Conservation (phyloP, 176 grass and related monocot species). For the Hyparrhenia diplandra region DNA sequence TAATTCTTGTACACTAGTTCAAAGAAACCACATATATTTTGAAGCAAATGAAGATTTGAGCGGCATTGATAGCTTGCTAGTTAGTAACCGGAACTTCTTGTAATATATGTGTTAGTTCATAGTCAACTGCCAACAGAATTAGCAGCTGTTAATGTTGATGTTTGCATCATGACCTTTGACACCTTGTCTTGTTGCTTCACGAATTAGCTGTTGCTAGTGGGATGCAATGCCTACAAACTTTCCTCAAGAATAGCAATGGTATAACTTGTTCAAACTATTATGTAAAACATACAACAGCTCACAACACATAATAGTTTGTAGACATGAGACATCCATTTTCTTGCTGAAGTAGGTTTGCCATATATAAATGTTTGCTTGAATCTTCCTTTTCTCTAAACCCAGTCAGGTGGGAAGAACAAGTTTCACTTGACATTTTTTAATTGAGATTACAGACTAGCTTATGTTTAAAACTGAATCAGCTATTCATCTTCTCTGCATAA, state of each 20-base stretch:
- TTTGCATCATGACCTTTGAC: neutral
- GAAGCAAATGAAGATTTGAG: neutral
- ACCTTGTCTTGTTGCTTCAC: neutral
- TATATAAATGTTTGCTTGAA: neutral
- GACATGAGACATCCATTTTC: neutral
- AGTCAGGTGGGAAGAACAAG: too few species aligned
- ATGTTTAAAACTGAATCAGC: neutral
- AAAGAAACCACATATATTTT: too few species aligned
- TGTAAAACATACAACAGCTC: neutral
- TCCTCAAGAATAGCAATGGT: neutral
- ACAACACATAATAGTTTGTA: neutral
- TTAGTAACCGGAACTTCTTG: neutral
- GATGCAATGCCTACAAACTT: neutral
- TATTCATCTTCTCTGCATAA: neutral
- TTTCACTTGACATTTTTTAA: neutral
- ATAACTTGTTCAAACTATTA: neutral
- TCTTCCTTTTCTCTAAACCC: too few species aligned
- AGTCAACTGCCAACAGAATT: neutral
- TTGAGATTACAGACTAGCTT: neutral
- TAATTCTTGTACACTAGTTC: neutral
- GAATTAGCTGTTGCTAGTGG: neutral
- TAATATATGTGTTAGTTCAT: neutral
- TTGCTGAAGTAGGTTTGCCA: neutral
- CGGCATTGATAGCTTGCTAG: neutral
- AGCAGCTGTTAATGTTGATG: too few species aligned